Evolutionary conservation across 2,329 filamentous ascomycete genomes (phyloP), one percentile per base, ranked within the genome.

Genomic region (Tolypocladium tropicale): DNA sequence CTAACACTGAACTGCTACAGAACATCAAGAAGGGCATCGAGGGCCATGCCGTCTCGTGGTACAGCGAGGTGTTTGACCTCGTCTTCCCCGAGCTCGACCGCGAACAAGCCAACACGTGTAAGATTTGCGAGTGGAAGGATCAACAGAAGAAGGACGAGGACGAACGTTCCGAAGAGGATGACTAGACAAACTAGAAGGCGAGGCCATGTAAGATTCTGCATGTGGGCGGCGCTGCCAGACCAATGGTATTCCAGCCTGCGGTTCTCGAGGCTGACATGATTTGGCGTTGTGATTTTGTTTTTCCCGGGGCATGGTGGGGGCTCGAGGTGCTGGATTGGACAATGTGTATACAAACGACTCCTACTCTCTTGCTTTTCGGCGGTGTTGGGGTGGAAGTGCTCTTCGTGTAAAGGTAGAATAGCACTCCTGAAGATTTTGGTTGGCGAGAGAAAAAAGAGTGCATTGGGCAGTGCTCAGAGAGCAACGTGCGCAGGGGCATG

Each of bases 21-120:
- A 97, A 97, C 69, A 99, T 99, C 78, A 99, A 97, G 76, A 83
- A 95, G 67, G 92, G 91, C 62, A 89, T 99, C 60, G 86, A 96
- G 73, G 94, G 95, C 66, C 89, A 87, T 63, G 88, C 94, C 0
- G 93, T 93, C 21, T 85, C 82, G 67, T 99, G 94, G 94, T 99
- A 97, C 76, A 81, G 81, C 7, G 91, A 99, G 62, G 90, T 99
- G 53, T 97, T 96, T 70, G 82, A 93, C 60, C 79, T 96, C 59
- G 85, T 97, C 63, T 99, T 99, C 77, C 85, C 89, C 39, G 78
- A 88, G 61, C 72, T 97, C 21, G 89, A 96, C 72, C 78, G 76
- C 59, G 80, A 86, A 46, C 74, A 82, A 58, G 90, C 88, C 59
- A 94, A 89, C 71, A 81, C 78, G 61, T 94, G 90, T 84, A 86